Percentiles rank a stretch among this genome's conserved stretches.
These are phyloP conservation scores for Dimocarpus longan DNA, from an alignment of 345 rosid genomes.

Conservation along the genomic window DNA sequence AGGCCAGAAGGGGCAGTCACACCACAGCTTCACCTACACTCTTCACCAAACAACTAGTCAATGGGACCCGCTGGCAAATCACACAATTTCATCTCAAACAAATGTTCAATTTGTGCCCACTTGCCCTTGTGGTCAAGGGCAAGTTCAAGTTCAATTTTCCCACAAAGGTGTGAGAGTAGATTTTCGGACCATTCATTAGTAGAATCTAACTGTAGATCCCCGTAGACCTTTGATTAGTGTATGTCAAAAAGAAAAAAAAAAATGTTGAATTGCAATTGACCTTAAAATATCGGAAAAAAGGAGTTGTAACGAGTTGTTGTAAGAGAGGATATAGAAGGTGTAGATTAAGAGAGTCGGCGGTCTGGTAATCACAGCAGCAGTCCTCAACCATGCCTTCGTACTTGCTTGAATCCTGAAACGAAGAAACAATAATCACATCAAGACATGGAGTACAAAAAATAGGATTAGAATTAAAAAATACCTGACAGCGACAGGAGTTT, in stretches of 20 bases:
- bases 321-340: conserved; percentile 78
- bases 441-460: neutral
- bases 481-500: conserved; percentile 65
- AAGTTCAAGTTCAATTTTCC: no score
- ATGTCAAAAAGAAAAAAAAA: no score
- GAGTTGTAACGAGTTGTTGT: conserved; percentile 76
- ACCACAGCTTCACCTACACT: conserved; percentile 84
- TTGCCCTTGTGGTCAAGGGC: no score
- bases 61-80: neutral
- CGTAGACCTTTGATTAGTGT: no score
- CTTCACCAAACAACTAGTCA: conserved; percentile 4
- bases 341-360: conserved; percentile 65
- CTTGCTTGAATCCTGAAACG: conserved; percentile 22
- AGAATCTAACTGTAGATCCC: no score
- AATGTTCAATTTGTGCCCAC: neutral
- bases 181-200: no score
- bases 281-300: conserved; percentile 91
- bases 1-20: conserved; percentile 98
- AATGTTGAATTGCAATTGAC: conserved; percentile 27
- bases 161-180: no score
- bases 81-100: neutral
- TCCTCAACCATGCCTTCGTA: conserved; percentile 81
- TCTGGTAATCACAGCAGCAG: conserved; percentile 93
- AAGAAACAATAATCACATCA: conserved; percentile 3
- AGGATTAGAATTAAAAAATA: neutral